Evolutionary conservation across 1,284 basidiomycete species (phyloP).

Genomic region (Amylostereum areolatum): DNA sequence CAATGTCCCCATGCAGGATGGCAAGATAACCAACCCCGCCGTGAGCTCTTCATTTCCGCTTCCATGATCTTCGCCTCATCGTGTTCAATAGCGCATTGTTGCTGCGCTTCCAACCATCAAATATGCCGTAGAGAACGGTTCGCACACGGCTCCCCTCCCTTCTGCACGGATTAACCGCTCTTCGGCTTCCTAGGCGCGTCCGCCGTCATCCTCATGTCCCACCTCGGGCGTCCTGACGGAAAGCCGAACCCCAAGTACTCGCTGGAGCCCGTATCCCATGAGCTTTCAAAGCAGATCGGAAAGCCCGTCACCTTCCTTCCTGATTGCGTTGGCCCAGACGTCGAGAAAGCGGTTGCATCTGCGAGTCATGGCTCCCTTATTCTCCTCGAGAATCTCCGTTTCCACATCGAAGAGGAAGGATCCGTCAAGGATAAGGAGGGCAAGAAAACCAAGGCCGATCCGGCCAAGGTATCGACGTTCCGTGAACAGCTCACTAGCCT

Average conservation of each 20-base stretch:
- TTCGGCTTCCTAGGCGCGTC: conserved; percentile 58
- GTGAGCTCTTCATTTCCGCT: conserved; percentile 41
- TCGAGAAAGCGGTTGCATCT: conserved; percentile 72
- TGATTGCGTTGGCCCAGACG: conserved; percentile 84
- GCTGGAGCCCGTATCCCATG: conserved; percentile 78
- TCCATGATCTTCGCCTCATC: conserved; percentile 5
- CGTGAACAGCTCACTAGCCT: conserved; percentile 84
- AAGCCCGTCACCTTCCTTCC: conserved; percentile 77
- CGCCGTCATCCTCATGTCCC: conserved; percentile 92
- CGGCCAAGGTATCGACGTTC: conserved; percentile 79
- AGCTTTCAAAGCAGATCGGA: conserved; percentile 67
- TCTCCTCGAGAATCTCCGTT: conserved; percentile 95
- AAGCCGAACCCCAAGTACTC: conserved; percentile 88
- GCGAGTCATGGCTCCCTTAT: conserved; percentile 79
- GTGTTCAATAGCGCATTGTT: conserved; percentile 74
- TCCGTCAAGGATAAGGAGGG: conserved; percentile 90
- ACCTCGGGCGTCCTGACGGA: conserved; percentile 96
- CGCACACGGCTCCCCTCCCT: too few relatives aligned
- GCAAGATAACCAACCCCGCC: conserved; percentile 94
- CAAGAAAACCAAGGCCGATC: conserved; percentile 90
- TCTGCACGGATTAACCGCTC: background rate
- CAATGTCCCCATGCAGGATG: conserved; percentile 91
- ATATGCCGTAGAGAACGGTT: conserved; percentile 88
- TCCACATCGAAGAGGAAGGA: conserved; percentile 98
- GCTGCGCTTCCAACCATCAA: conserved; percentile 95